Percentiles rank a stretch among this genome's conserved stretches.
phyloP scores from a whole-genome alignment of 208 protist species.

The Trypanosoma platydactyli region DNA sequence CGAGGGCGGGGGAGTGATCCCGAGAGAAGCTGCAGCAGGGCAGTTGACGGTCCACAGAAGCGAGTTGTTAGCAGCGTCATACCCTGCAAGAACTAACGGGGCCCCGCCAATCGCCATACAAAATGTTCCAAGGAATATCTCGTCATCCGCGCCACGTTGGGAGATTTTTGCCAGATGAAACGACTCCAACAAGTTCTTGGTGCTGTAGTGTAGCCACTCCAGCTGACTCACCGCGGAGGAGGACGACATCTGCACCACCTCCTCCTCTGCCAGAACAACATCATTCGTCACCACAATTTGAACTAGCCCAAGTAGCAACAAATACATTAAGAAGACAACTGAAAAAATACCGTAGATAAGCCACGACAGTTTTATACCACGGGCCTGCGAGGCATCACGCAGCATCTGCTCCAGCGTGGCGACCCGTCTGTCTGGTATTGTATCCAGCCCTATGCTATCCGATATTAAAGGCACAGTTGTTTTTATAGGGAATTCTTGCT shows the following conservation, averaged over 20 bases:
- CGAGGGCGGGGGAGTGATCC: conserved; percentile 1
- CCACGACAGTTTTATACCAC: conserved; percentile 68
- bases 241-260: conserved; percentile 37
- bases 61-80: conserved; percentile 7
- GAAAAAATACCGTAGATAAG: conserved; percentile 59
- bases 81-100: conserved; percentile 25
- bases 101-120: conserved; percentile 17
- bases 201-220: conserved; percentile 32
- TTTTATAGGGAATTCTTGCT: not conserved
- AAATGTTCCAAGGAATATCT: not conserved
- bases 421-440: not conserved
- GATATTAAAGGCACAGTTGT: not conserved
- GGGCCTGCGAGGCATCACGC: conserved; percentile 44
- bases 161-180: not conserved
- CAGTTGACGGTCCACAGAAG: conserved; percentile 11
- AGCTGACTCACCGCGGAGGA: conserved; percentile 34
- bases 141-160: too few species aligned
- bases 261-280: conserved; percentile 32
- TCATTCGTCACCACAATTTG: conserved; percentile 49
- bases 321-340: conserved; percentile 55
- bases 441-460: not conserved
- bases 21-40: not conserved
- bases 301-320: conserved; percentile 56
- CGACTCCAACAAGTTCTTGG: conserved; percentile 19
- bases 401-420: conserved; percentile 49